These are phyloP conservation scores for Macrophomina phaseolina DNA, from an alignment of 2,329 filamentous ascomycete species.

Conservation along the genomic window DNA sequence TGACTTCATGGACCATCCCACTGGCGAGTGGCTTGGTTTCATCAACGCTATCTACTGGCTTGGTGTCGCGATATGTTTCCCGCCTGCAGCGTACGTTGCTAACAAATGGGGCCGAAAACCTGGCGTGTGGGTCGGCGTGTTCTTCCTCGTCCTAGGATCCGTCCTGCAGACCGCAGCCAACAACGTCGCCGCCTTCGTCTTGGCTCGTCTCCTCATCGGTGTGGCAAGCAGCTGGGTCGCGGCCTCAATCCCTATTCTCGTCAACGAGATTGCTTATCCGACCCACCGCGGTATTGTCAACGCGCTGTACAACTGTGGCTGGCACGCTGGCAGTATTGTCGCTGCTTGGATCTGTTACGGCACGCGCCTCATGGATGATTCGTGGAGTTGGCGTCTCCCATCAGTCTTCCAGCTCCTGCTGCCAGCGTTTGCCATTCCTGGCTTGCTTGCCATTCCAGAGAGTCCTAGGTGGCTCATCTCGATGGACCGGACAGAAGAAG, in stretches of 20 bases:
- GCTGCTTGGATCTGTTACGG: constrained; percentile 55
- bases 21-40: constrained; percentile 32
- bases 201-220: constrained; percentile 67
- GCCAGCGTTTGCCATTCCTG: constrained; percentile 51
- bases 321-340: constrained; percentile 49
- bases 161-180: not conserved
- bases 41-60: constrained; percentile 36
- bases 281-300: constrained; percentile 45
- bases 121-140: constrained; percentile 20
- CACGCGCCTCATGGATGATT: constrained; percentile 47
- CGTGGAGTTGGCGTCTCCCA: constrained; percentile 43
- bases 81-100: constrained; percentile 35
- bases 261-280: constrained; percentile 55
- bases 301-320: constrained; percentile 44
- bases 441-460: constrained; percentile 58
- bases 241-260: constrained; percentile 55
- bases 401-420: constrained; percentile 56
- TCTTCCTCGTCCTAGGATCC: constrained; percentile 15
- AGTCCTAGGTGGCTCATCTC: constrained; percentile 64
- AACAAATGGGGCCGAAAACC: constrained; percentile 35
- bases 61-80: constrained; percentile 34
- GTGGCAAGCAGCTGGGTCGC: constrained; percentile 69
- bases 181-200: constrained; percentile 57
- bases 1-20: constrained; percentile 30
- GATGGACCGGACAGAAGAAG: constrained; percentile 47